These are phyloP conservation scores for Boletus rufocinnamomeus DNA, from an alignment of 768 basidiomycete species.

Conservation along the genomic window DNA sequence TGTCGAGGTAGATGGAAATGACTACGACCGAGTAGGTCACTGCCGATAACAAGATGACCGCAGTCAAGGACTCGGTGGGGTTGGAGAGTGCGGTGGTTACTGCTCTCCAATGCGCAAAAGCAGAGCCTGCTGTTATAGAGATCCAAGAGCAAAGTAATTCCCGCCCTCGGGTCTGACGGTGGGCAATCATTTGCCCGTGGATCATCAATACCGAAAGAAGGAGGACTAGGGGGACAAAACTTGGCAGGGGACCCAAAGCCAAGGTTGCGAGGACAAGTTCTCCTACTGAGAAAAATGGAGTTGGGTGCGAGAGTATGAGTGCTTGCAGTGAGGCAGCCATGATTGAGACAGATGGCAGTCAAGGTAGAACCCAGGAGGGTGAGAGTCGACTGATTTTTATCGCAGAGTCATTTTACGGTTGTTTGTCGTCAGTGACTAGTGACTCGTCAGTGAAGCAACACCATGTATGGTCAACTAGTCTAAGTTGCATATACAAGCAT, in stretches of 20 bases:
- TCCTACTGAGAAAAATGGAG: conserved; percentile 23
- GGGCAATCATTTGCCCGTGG: conserved; percentile 35
- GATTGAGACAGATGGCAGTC: conserved; percentile 14
- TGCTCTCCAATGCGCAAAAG: conserved; percentile 44
- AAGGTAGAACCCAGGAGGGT: background rate
- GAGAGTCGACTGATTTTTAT: conserved; percentile 16
- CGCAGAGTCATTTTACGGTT: conserved; percentile 19
- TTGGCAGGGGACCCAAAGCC: conserved; percentile 33
- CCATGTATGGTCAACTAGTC: conserved; percentile 5
- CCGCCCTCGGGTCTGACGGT: conserved; percentile 30
- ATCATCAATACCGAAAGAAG: conserved; percentile 29
- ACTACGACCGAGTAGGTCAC: conserved; percentile 49
- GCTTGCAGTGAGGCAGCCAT: conserved; percentile 27
- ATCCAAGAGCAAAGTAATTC: conserved; percentile 38
- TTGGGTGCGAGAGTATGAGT: conserved; percentile 30
- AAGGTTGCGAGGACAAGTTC: conserved; percentile 29
- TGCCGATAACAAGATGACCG: conserved; percentile 44
- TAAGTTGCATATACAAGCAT: background rate
- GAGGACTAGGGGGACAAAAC: conserved; percentile 38
- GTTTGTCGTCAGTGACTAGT: conserved; percentile 23
- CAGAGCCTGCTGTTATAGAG: conserved; percentile 42
- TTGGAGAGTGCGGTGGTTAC: conserved; percentile 59
- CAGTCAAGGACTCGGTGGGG: conserved; percentile 46
- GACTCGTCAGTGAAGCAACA: conserved; percentile 9
- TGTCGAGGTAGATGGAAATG: conserved; percentile 40